Evolutionary conservation across 306 rosid species (phyloP).

Genomic region (Sechiopsis laciniata): DNA sequence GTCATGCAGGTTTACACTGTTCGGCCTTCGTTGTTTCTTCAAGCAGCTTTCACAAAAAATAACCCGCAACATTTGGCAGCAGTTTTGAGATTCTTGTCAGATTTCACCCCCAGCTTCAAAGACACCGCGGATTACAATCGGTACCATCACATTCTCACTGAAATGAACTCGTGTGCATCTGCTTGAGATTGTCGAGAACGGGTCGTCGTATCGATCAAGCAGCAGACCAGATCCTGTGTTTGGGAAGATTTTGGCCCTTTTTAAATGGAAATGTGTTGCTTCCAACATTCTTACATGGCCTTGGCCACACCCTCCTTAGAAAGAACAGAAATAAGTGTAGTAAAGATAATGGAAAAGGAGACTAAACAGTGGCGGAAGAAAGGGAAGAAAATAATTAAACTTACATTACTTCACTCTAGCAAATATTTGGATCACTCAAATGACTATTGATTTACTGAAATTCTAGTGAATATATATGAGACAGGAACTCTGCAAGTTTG

Average conservation of each 20-base stretch:
- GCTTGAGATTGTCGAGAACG: constrained; percentile 33
- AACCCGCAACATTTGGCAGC: constrained; percentile 77
- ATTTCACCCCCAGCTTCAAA: constrained; percentile 70
- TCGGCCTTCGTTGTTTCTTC: constrained; percentile 81
- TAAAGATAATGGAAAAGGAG: background rate
- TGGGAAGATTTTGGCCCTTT: background rate
- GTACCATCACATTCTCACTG: constrained; percentile 61
- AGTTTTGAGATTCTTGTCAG: constrained; percentile 72
- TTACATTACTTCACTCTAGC: background rate
- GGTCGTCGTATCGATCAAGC: background rate
- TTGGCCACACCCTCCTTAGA: too few relatives aligned
- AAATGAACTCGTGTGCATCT: constrained; percentile 55
- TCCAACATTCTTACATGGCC: too few relatives aligned
- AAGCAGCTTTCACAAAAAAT: constrained; percentile 60
- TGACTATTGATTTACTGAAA: background rate
- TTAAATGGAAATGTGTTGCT: too few relatives aligned
- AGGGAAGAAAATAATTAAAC: background rate
- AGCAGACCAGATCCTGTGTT: background rate
- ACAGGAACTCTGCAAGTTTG: background rate
- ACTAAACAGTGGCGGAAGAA: background rate
- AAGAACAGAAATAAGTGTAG: background rate
- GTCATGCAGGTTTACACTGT: constrained; percentile 62
- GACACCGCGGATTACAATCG: constrained; percentile 59
- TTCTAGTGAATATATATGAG: background rate
- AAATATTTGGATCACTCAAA: background rate